Base-by-base conservation (phyloP, 202 grass and related monocot genomes). In the Schoenoplectus triqueter region DNA sequence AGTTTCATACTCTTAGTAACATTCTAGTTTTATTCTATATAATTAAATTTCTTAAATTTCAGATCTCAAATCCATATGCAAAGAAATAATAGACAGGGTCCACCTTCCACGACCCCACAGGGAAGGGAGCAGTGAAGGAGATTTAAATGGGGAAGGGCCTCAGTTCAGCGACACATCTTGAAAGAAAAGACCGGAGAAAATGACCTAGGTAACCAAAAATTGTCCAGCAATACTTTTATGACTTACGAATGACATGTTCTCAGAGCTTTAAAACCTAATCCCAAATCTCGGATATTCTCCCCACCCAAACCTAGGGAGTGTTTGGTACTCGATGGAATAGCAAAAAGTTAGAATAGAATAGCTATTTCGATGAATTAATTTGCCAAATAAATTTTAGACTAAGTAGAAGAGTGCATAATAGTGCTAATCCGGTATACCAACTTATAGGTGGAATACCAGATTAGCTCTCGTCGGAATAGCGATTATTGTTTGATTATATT, bases 201-300 rank as follows among this genome's bases (percentile, higher is more conserved):
- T 31, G 19, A 9, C 17, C 63, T 65, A 10, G 31, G 31, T 31
- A 31, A 31, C 20, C 9, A 39, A 31, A 66, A 66, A 13, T 40
- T 40, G 21, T 40, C 64, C 20, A 13, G 21, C 8, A 11, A 11
- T 22, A 21, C 62, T 39, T 31, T 10, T 66, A 39, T 40, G 64
- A 66, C 64, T 66, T 66, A 6, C 40, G 64, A 66, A 10, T 66
- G 64, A 66, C 64, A 39, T 66, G 64, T 19, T 66, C 31, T 13
- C 64, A 66, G 64, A 66, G 64, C 20, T 66, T 66, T 66, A 40
- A 66, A 66, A 11, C 31, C 64, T 3, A 8, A 66, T 66, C 64
- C 64, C 0, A 66, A 11, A 66, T 66, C 21, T 66, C 64, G 64
- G 64, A 66, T 66, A 11, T 40, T 66, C 59, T 62, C 17, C 17